Conservation (phyloP, 345 rosid genomes). For the Passiflora organensis region DNA sequence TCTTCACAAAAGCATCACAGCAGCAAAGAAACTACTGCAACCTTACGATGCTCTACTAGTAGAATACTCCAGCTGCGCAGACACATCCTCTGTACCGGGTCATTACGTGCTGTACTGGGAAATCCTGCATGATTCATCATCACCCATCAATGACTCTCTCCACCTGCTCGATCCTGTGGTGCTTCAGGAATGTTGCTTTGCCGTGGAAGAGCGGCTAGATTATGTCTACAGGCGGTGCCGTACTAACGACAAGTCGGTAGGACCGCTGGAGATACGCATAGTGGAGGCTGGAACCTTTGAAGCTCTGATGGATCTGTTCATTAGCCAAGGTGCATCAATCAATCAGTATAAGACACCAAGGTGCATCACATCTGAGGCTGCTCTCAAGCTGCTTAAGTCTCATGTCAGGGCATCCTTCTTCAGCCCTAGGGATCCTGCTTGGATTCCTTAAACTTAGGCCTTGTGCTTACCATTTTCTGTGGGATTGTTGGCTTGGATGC, state of each 20-base stretch:
- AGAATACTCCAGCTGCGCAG: slow-evolving; percentile 61
- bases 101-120: slow-evolving; percentile 68
- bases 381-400: slow-evolving; percentile 47
- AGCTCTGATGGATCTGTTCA: slow-evolving; percentile 50
- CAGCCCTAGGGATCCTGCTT: slow-evolving; percentile 59
- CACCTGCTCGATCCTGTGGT: slow-evolving; percentile 22
- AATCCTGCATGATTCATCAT: slow-evolving; percentile 18
- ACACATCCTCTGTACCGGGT: slow-evolving; percentile 52
- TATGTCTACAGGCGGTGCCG: slow-evolving; percentile 58
- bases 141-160: slow-evolving; percentile 1
- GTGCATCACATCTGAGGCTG: slow-evolving; percentile 47
- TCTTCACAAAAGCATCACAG: slow-evolving; percentile 48
- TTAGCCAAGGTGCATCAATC: slow-evolving; percentile 57
- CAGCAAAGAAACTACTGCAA: slow-evolving; percentile 45
- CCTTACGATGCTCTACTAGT: slow-evolving; percentile 42
- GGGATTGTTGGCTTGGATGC: too few species aligned
- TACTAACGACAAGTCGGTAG: slow-evolving; percentile 39
- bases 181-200: slow-evolving; percentile 51
- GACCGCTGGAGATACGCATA: slow-evolving; percentile 59
- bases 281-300: slow-evolving; percentile 51
- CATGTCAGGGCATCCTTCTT: slow-evolving; percentile 48
- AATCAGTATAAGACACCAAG: slow-evolving; percentile 66
- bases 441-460: slow-evolving; percentile 42
- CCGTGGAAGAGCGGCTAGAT: slow-evolving; percentile 53
- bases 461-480: too few species aligned